Evolutionary conservation across 2,329 filamentous ascomycete species (phyloP), one percentile per base, ranked within the genome.

Genomic region (Paraconiothyrium brasiliense): DNA sequence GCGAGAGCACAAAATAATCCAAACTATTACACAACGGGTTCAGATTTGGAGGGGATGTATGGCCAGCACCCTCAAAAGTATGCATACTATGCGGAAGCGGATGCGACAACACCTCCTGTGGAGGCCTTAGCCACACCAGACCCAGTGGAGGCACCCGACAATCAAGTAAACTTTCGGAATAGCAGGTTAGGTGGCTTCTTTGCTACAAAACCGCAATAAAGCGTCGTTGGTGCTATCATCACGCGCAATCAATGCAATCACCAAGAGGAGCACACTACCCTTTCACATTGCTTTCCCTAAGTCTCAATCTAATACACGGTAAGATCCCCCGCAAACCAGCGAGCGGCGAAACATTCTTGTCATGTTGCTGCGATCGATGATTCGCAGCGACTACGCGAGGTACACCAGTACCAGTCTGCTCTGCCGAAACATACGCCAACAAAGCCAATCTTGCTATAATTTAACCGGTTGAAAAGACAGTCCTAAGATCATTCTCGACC

Each of bases 21-120:
- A 8, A 11, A 11, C 10, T 30, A 48, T 13, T 48, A 48, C 14
- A 32, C 14, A n/a, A 4, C 46, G 22, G 46, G 46, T 16, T 48
- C 46, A 22, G 46, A 48, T 10, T 11, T 32, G 20, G 46, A 48
- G 14, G 46, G 46, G 20, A 16, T 48, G 24, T 32, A 48, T 24
- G 30, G 30, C 10, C 43, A 46, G 43, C 22, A 48, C 30, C 24
- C 46, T 30, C 46, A 48, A 11, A 48, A 48, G 20, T 32, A 48
- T 30, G 46, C 46, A 32, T 32, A 48, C 46, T 48, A 48, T n/a
- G 46, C 46, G 11, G 46, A 48, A 32, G 46, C 10, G 24, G 46
- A 48, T 30, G 46, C 46, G 32, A 30, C 46, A 13, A 48, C 46
- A 22, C 46, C 46, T 32, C 46, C 46, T 8, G 30, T 32, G 6